These are phyloP conservation scores for Exutisphaerella laricina DNA, from an alignment of 2,329 filamentous ascomycete genomes.

Conservation along the genomic window DNA sequence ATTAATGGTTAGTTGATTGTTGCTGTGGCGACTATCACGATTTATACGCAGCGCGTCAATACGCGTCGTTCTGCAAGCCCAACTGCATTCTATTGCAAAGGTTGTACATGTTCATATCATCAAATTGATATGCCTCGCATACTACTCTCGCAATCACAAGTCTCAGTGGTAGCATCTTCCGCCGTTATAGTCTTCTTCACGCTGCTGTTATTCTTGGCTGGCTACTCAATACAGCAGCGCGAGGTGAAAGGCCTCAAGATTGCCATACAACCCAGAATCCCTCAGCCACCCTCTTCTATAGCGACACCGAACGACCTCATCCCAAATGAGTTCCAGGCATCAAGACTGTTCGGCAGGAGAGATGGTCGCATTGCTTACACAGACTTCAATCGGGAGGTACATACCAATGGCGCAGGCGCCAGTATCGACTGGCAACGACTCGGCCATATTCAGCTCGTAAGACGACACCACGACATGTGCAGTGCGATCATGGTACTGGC, in stretches of 20 bases:
- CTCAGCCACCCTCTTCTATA: conserved; percentile 34
- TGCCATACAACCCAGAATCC: conserved; percentile 57
- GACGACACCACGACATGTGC: conserved; percentile 44
- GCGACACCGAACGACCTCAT: conserved; percentile 10
- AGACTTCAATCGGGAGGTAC: conserved; percentile 23
- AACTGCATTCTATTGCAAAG: too few relatives aligned
- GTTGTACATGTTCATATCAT: too few relatives aligned
- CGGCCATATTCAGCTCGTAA: conserved; percentile 45
- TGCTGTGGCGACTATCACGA: conserved; percentile 8
- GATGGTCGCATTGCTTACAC: conserved; percentile 26
- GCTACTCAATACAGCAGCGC: conserved; percentile 81
- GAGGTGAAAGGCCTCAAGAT: conserved; percentile 71
- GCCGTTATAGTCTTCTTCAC: conserved; percentile 68
- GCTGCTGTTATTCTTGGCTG: conserved; percentile 75
- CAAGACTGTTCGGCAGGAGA: conserved; percentile 25
- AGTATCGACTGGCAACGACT: conserved; percentile 41
- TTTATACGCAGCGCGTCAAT: too few relatives aligned
- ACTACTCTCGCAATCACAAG: conserved; percentile 56
- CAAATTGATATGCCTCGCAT: conserved; percentile 13
- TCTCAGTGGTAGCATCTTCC: conserved; percentile 62
- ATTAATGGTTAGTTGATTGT: conserved; percentile 1
- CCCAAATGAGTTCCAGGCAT: conserved; percentile 19
- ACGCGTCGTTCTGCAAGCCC: too few relatives aligned
- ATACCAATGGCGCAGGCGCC: conserved; percentile 16
- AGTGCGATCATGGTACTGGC: conserved; percentile 46